These are phyloP conservation scores for Xylaria sp. DNA, from an alignment of 2,329 filamentous ascomycete species.

Conservation along the genomic window DNA sequence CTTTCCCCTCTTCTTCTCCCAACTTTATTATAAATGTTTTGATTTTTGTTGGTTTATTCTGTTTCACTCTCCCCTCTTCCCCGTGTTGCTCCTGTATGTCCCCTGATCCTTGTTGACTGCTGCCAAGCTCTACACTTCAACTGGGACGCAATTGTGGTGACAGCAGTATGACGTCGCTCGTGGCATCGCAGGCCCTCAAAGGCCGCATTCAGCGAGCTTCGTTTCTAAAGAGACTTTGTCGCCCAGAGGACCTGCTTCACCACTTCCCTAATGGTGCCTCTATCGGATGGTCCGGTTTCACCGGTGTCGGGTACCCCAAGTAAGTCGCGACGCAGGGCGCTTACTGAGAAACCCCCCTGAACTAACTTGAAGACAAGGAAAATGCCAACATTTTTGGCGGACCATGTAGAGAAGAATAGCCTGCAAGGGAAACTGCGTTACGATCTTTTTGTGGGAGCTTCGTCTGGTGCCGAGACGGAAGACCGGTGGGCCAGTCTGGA, in stretches of 20 bases:
- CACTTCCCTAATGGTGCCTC: conserved; percentile 87
- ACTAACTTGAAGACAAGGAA: conserved; percentile 64
- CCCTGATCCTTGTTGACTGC: conserved; percentile 18
- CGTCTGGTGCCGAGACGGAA: conserved; percentile 88
- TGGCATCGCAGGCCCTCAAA: conserved; percentile 78
- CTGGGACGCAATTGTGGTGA: conserved; percentile 23
- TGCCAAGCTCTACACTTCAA: conserved; percentile 29
- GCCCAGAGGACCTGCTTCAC: conserved; percentile 80
- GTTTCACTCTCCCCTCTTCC: conserved; percentile 18
- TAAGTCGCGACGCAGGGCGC: conserved; percentile 54
- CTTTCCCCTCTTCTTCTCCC: conserved; percentile 1
- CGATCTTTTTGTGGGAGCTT: conserved; percentile 89
- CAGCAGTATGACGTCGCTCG: conserved; percentile 58
- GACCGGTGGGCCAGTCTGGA: conserved; percentile 89
- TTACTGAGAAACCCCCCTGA: background rate
- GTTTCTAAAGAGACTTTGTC: conserved; percentile 81
- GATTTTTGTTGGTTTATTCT: conserved; percentile 18
- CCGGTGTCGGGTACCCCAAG: conserved; percentile 90
- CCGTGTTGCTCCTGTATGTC: conserved; percentile 1
- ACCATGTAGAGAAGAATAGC: conserved; percentile 88
- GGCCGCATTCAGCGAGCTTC: conserved; percentile 79
- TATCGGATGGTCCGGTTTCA: conserved; percentile 92
- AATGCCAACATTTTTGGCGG: conserved; percentile 83
- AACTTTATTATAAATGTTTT: conserved; percentile 1
- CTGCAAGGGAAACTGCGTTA: conserved; percentile 87